Base-by-base conservation (phyloP, 345 rosid species). In the Hevea brasiliensis region DNA sequence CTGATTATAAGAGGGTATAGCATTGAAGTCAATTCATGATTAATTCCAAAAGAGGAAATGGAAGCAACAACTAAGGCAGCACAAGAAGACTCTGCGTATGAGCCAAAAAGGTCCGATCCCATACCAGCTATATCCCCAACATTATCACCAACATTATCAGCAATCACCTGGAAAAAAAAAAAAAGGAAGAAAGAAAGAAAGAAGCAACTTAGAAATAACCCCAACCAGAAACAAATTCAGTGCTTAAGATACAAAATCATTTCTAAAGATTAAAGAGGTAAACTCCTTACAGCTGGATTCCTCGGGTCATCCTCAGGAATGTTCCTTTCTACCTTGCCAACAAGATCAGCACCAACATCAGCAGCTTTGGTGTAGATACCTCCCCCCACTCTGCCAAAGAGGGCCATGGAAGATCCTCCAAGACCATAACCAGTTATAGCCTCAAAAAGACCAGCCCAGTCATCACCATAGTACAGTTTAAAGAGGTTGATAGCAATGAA, bases 271-370 rank as follows among this genome's bases (percentile, higher is more conserved):
- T 32, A 32, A 32, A 26, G 11, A 26, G 57, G 17, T 10, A 45
- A 70, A 68, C 20, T 66, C 21, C 92, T 84, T 82, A 90, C 93
- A 83, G 96, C 96, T 44, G 91, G 96, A 73, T 90, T 90, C 84
- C 96, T 85, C 1, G 93, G 93, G 77, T 90, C 92, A 77, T 90
- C 92, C 81, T 88, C 96, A 4, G 96, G 93, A 63, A 90, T 89
- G 71, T 90, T 89, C 80, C 88, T 87, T 79, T 90, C 96, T 50
- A 90, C 89, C 81, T 90, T 90, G 62, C 96, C 96, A 12, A 90
- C 96, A 78, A 90, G 96, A 81, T 90, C 96, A 23, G 93, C 96
- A 88, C 96, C 93, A 51, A 90, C 96, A 85, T 88, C 96, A 74
- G 92, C 96, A 77, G 92, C 96, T 75, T 90, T 90, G 44, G 93